Conservation (phyloP, 176 grass and related monocot species). For the Lolium rigidum region DNA sequence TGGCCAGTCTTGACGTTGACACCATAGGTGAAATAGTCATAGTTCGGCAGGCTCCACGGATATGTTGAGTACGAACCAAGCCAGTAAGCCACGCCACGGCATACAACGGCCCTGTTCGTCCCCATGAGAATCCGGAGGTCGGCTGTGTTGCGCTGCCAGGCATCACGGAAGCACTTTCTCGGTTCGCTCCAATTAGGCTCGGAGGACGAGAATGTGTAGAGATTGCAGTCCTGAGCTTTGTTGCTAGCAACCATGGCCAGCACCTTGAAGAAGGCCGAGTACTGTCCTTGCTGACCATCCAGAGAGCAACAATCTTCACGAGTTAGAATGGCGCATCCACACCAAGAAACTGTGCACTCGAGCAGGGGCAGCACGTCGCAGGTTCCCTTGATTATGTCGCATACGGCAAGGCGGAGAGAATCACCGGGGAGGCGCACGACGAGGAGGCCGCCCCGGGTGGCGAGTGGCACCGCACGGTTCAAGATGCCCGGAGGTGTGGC, state of each 20-base stretch:
- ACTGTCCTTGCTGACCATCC: not conserved
- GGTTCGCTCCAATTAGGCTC: not conserved
- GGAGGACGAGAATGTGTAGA: not conserved
- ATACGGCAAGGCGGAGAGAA: not conserved
- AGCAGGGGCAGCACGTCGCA: not conserved
- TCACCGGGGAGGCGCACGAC: not conserved
- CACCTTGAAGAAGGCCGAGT: not conserved
- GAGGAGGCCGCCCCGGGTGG: no score
- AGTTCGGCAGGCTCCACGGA: not conserved
- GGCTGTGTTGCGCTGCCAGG: not conserved
- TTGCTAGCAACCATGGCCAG: not conserved
- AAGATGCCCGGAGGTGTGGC: no score
- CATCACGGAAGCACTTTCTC: not conserved
- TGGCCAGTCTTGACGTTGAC: not conserved
- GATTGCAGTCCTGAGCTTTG: not conserved
- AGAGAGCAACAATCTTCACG: not conserved
- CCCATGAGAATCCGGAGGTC: fast-evolving
- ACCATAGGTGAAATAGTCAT: not conserved
- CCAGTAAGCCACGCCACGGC: not conserved
- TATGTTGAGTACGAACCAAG: not conserved
- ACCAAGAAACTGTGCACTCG: not conserved
- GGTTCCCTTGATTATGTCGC: not conserved
- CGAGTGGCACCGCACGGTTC: no score
- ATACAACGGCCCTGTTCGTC: not conserved
- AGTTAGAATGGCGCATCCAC: not conserved